phyloP scores from a whole-genome alignment of 805 yeast species.

The Phaffomyces thermotolerans region DNA sequence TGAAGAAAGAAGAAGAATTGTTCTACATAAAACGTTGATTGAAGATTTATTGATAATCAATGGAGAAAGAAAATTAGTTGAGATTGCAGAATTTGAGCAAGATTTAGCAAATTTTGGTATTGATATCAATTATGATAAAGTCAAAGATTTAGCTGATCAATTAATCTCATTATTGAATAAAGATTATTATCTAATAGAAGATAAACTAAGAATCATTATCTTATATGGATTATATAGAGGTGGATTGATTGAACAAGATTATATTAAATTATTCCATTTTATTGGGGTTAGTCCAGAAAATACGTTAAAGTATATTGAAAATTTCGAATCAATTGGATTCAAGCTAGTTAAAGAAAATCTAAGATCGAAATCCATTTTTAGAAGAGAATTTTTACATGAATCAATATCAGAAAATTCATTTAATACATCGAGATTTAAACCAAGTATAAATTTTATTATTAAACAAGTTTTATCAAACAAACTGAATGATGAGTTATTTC shows the following conservation, averaged over 20 bases:
- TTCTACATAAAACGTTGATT: conserved; percentile 52
- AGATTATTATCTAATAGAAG: conserved; percentile 45
- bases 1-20: conserved; percentile 54
- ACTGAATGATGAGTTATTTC: conserved; percentile 55
- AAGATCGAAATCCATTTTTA: conserved; percentile 34
- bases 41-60: conserved; percentile 60
- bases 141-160: conserved; percentile 52
- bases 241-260: conserved; percentile 70
- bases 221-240: conserved; percentile 76
- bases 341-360: conserved; percentile 40
- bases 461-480: conserved; percentile 43
- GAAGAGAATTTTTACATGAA: conserved; percentile 50
- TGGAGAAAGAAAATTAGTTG: conserved; percentile 53
- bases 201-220: conserved; percentile 67
- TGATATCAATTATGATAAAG: conserved; percentile 58
- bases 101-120: conserved; percentile 66
- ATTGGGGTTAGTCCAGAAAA: conserved; percentile 34
- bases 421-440: conserved; percentile 65
- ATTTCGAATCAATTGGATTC: conserved; percentile 53
- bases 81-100: conserved; percentile 81
- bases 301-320: conserved; percentile 47
- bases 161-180: conserved; percentile 48
- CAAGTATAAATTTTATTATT: conserved; percentile 57
- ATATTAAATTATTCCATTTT: conserved; percentile 59
- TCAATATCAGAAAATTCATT: conserved; percentile 33